Base-by-base conservation (phyloP, 345 rosid species). In the Euclidium syriacum region DNA sequence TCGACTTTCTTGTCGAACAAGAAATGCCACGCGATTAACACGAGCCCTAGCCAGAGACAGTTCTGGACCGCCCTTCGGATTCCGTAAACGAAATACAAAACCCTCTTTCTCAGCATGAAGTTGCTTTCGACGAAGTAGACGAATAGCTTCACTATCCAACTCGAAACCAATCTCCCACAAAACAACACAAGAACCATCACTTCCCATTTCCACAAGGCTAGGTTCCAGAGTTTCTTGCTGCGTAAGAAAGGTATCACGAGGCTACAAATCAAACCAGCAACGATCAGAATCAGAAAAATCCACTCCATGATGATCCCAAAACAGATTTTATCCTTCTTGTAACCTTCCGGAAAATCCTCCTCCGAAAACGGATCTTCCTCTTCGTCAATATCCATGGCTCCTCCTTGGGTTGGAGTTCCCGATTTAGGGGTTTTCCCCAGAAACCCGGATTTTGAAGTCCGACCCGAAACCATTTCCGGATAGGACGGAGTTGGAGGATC, bases 181-280 rank as follows among this genome's bases (percentile, higher is more conserved):
- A 91, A 86, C 76, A 91, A 70, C 17, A 88, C 87, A 60, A 89
- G 72, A 43, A 83, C 66, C 80, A 89, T 52, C 42, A 86, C 89
- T 55, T 76, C 92, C 98, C 98, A 92, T 77, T 85, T 92, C 98
- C 96, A 92, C 4, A 92, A 61, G 55, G 67, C 56, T 25, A 92
- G 83, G 17, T 70, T 67, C 87, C 83, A 79, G 4, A 89, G 29
- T 20, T 33, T 30, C 71, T 51, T 61, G 11, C 42, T 18, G 29
- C 74, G 82, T 47, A 80, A 67, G 44, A 32, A 23, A 14, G 73
- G 70, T 43, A 85, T 66, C 0, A 75, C 34, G 3, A 89, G 79
- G 53, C 81, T 87, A 42, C 89, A 86, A 32, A 77, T 43, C n/a
- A 89, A 46, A 32, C 80, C 83, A 23, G 73, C 83, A 30, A 85